Evolutionary conservation across 768 basidiomycete species (phyloP).

Genomic region (Suillus brevipes): DNA sequence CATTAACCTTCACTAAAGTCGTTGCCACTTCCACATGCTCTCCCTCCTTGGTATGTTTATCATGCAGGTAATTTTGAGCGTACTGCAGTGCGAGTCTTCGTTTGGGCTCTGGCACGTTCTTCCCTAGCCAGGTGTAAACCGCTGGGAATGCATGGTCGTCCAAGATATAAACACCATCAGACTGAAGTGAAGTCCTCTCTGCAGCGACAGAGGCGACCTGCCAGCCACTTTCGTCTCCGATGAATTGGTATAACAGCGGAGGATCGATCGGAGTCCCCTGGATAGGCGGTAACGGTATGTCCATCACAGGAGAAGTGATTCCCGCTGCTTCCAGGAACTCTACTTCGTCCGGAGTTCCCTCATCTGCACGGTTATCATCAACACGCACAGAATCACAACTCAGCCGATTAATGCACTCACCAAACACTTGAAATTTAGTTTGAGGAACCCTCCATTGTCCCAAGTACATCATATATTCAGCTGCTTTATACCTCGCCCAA

Average conservation of each 20-base stretch:
- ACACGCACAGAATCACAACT: neutral
- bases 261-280: constrained; percentile 6
- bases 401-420: constrained; percentile 29
- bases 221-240: constrained; percentile 44
- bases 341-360: constrained; percentile 47
- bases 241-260: constrained; percentile 43
- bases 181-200: constrained; percentile 37
- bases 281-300: constrained; percentile 13
- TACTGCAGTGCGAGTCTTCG: constrained; percentile 52
- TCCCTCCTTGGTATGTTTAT: constrained; percentile 28
- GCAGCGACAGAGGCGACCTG: constrained; percentile 38
- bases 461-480: constrained; percentile 54
- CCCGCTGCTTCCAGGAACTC: constrained; percentile 53
- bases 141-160: constrained; percentile 46
- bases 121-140: constrained; percentile 63
- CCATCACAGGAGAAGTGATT: constrained; percentile 20
- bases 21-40: constrained; percentile 22
- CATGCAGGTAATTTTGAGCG: constrained; percentile 53
- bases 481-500: constrained; percentile 60
- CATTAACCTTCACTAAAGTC: constrained; percentile 12
- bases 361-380: constrained; percentile 37
- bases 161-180: constrained; percentile 53
- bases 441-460: constrained; percentile 42
- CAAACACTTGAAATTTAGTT: constrained; percentile 49
- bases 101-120: constrained; percentile 46